Evolutionary conservation across 108 stramenopile species (phyloP), one percentile per base, ranked within the genome.

Genomic region (Chaetoceros tenuissimus): DNA sequence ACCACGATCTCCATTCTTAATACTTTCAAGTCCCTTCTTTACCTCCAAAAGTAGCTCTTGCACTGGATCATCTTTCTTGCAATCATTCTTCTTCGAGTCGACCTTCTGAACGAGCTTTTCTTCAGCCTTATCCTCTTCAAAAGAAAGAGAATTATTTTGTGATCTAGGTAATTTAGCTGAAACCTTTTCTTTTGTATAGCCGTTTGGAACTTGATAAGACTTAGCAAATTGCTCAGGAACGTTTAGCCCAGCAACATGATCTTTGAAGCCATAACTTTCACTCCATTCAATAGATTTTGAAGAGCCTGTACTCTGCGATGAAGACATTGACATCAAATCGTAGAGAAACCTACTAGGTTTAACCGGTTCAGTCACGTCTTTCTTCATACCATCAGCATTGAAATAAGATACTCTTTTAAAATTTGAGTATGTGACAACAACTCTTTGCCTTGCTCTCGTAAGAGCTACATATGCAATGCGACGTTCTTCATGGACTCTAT

Each of bases 391-490:
- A 51, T 74, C 69, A 31, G 51, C 50, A 31, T 69, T 59, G 56
- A 46, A 61, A 40, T 66, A 46, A 18, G 70, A 55, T 8, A 58
- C 66, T 24, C 71, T 56, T 34, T 48, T 56, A 28, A 74, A 55
- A 29, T 61, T 68, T 20, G 74, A 64, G 62, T 81, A 74, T 2
- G 77, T 81, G 23, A 81, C 69, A 10, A 73, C 59, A 21, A 74
- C 74, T 51, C 73, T 60, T 26, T 78, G 77, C 52, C 80, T 49
- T 23, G 77, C 74, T 24, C 80, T 50, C 20, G 75, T 81, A 18
- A 81, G 54, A 31, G 80, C 80, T 7, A 81, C 77, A 48, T 78
- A 81, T 26, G 71, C 80, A 47, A 81, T 67, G 18, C 80, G 64
- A 34, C 80, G 76, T 68, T 81, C 80, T 74, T 81, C 80, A 20